Evolutionary conservation across 2,329 filamentous ascomycete species (phyloP).

Genomic region (Beauveria asiatica): DNA sequence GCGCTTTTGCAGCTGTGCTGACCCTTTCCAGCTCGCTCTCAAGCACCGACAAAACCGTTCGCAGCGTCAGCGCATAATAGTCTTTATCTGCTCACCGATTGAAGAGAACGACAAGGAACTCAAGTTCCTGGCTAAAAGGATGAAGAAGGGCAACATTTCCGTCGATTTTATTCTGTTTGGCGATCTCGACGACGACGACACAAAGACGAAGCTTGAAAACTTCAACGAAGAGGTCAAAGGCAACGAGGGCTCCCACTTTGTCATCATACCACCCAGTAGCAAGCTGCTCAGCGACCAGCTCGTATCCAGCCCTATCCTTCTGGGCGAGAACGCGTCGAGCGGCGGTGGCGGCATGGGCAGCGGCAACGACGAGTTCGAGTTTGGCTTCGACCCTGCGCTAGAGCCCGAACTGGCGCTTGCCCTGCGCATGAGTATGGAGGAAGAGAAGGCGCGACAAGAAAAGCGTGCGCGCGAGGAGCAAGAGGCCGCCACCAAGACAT

Average conservation of each 20-base stretch:
- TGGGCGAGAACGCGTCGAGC: slow-evolving; percentile 61
- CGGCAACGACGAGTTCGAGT: slow-evolving; percentile 57
- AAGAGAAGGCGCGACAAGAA: slow-evolving; percentile 90
- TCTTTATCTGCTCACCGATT: slow-evolving; percentile 91
- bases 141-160: slow-evolving; percentile 95
- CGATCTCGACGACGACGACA: slow-evolving; percentile 81
- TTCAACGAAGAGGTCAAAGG: slow-evolving; percentile 93
- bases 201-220: slow-evolving; percentile 81
- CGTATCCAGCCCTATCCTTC: slow-evolving; percentile 79
- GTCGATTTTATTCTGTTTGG: slow-evolving; percentile 95
- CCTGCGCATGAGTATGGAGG: slow-evolving; percentile 94
- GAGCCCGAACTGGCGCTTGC: slow-evolving; percentile 93
- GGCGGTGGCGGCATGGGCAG: slow-evolving; percentile 49
- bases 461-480: slow-evolving; percentile 72
- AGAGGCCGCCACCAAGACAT: slow-evolving; percentile 62
- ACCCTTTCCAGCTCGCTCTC: slow-evolving; percentile 67
- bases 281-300: slow-evolving; percentile 91
- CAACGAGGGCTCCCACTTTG: slow-evolving; percentile 82
- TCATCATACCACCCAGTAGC: slow-evolving; percentile 81
- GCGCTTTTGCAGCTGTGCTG: slow-evolving; percentile 55
- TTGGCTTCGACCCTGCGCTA: slow-evolving; percentile 81
- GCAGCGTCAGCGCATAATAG: slow-evolving; percentile 92
- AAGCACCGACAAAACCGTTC: slow-evolving; percentile 98
- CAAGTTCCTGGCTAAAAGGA: slow-evolving; percentile 85
- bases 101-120: slow-evolving; percentile 84